Conservation (phyloP, 768 basidiomycete genomes). For the Boletus rubescentipes region DNA sequence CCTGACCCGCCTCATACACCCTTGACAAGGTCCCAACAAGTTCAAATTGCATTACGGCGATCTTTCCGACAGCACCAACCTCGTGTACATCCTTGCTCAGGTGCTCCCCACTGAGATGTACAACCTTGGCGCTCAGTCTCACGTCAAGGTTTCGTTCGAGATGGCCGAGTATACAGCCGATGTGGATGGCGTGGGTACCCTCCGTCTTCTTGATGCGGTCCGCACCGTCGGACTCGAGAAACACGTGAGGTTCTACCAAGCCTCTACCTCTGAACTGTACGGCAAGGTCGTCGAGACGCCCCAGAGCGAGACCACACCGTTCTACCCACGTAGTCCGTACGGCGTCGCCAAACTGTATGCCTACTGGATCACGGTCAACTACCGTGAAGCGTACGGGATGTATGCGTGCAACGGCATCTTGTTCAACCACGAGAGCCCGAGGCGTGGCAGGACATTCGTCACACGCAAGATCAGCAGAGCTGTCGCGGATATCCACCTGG, state of each 20-base stretch:
- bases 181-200: constrained; percentile 92
- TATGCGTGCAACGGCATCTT: constrained; percentile 95
- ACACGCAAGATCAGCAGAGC: constrained; percentile 93
- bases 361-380: constrained; percentile 90
- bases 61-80: constrained; percentile 93
- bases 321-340: constrained; percentile 97
- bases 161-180: constrained; percentile 99
- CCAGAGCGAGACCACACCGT: constrained; percentile 94
- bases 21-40: constrained; percentile 57
- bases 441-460: constrained; percentile 93
- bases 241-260: constrained; percentile 95
- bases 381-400: constrained; percentile 95
- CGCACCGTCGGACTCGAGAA: constrained; percentile 93
- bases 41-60: constrained; percentile 91
- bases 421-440: constrained; percentile 97
- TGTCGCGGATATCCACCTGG: constrained; percentile 86
- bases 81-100: constrained; percentile 93
- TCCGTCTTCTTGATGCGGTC: constrained; percentile 93
- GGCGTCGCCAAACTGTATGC: constrained; percentile 94
- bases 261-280: constrained; percentile 95
- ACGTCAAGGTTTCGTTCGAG: constrained; percentile 99
- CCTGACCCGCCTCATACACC: constrained; percentile 2
- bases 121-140: constrained; percentile 96
- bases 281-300: constrained; percentile 96
- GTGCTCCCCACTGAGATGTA: constrained; percentile 96